A percentile compares a stretch with the other conserved stretches of the same genome.
These are phyloP conservation scores for Clarireedia paspali DNA, from an alignment of 2,329 filamentous ascomycete species.

Conservation along the genomic window DNA sequence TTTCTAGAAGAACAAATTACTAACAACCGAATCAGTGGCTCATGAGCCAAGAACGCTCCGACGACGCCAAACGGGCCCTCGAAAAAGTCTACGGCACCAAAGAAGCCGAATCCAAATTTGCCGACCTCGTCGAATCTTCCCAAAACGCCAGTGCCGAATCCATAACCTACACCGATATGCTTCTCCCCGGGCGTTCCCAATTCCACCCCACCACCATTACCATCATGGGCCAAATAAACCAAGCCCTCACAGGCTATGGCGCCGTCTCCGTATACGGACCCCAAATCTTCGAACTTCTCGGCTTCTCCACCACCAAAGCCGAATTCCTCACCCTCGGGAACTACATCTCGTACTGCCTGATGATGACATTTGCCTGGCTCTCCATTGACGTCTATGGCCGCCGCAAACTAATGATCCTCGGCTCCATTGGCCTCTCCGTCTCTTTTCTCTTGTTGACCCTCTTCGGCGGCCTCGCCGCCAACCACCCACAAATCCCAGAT, in stretches of 20 bases:
- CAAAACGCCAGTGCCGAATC: conserved; percentile 37
- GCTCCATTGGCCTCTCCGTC: conserved; percentile 39
- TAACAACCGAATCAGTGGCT: conserved; percentile 36
- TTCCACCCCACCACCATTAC: conserved; percentile 55
- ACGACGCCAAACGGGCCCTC: conserved; percentile 43
- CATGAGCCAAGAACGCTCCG: conserved; percentile 40
- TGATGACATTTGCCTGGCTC: conserved; percentile 54
- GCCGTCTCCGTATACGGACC: conserved; percentile 56
- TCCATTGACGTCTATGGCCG: conserved; percentile 49
- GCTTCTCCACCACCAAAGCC: conserved; percentile 41
- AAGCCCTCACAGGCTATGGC: conserved; percentile 49
- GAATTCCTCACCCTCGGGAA: conserved; percentile 53
- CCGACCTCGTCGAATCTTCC: conserved; percentile 43
- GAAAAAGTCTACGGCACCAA: conserved; percentile 42
- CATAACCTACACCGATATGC: conserved; percentile 49
- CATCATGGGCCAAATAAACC: conserved; percentile 56
- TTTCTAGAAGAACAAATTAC: neutral
- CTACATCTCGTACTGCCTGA: conserved; percentile 51
- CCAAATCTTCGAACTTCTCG: conserved; percentile 55
- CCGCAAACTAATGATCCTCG: conserved; percentile 44
- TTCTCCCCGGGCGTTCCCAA: conserved; percentile 44
- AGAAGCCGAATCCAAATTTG: conserved; percentile 39
- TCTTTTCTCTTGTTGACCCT: conserved; percentile 45
- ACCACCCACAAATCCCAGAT: conserved; percentile 33
- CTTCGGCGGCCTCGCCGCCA: conserved; percentile 41